These are phyloP conservation scores for Aciculoconidium aculeatum DNA, from an alignment of 805 yeast genomes.

Conservation along the genomic window DNA sequence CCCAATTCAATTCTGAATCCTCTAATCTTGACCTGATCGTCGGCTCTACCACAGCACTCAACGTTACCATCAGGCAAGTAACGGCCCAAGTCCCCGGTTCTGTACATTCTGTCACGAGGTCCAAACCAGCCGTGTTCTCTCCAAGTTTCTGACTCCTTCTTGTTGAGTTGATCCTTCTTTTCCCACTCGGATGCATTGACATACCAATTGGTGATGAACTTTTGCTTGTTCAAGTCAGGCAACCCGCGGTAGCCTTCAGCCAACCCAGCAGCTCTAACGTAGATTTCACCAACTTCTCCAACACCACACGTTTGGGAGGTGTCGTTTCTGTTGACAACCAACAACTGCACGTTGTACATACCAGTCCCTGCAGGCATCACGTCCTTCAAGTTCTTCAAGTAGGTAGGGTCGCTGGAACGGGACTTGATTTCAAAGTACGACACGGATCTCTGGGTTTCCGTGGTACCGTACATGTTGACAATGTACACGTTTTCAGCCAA, in stretches of 20 bases:
- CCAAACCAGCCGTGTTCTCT: slow-evolving; percentile 76
- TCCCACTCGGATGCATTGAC: slow-evolving; percentile 62
- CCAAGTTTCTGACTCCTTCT: slow-evolving; percentile 53
- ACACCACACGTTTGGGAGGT: slow-evolving; percentile 91
- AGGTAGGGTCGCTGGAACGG: slow-evolving; percentile 59
- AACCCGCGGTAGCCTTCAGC: slow-evolving; percentile 94
- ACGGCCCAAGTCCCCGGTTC: slow-evolving; percentile 97
- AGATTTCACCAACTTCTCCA: slow-evolving; percentile 98
- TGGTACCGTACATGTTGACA: slow-evolving; percentile 98
- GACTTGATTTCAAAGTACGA: slow-evolving; percentile 88
- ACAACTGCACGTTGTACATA: slow-evolving; percentile 89
- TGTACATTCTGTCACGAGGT: slow-evolving; percentile 90
- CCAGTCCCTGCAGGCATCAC: slow-evolving; percentile 99
- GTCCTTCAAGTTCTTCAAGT: slow-evolving; percentile 81
- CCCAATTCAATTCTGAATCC: slow-evolving; percentile 98
- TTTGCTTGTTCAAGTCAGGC: slow-evolving; percentile 81
- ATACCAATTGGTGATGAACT: slow-evolving; percentile 91
- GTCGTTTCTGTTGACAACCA: slow-evolving; percentile 89
- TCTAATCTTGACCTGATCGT: slow-evolving; percentile 96
- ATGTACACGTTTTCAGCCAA: slow-evolving; percentile 85
- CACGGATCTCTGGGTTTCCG: slow-evolving; percentile 98
- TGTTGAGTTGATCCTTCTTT: slow-evolving; percentile 43
- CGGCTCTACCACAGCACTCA: slow-evolving; percentile 98
- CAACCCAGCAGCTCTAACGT: slow-evolving; percentile 96
- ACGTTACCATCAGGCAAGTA: slow-evolving; percentile 96